Evolutionary conservation across 139 green algal species (phyloP).

Genomic region (Eudorina sp.): DNA sequence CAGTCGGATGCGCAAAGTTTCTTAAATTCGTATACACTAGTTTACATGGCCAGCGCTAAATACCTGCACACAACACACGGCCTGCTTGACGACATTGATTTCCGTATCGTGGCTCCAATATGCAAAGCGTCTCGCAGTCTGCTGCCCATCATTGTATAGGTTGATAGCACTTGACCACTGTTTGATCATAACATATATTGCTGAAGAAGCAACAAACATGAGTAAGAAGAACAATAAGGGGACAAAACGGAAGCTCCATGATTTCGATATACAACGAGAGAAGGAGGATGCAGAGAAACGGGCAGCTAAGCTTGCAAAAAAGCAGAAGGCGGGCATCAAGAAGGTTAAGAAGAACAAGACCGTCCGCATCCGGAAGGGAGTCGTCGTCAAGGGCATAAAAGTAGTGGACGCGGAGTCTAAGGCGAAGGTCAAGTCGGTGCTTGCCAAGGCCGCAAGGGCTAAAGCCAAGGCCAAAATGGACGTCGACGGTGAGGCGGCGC

Average conservation of each 20-base stretch:
- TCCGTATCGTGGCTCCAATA: no score
- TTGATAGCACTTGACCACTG: no score
- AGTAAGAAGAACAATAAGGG: conserved; percentile 46
- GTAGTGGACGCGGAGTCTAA: conserved; percentile 35
- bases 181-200: background rate
- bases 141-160: no score
- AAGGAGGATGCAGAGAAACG: conserved; percentile 18
- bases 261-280: conserved; percentile 28
- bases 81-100: no score
- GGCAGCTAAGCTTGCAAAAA: conserved; percentile 7
- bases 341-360: conserved; percentile 40
- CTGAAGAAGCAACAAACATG: background rate
- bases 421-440: background rate
- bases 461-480: conserved; percentile 38
- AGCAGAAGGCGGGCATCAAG: conserved; percentile 4
- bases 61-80: no score
- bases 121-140: no score
- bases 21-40: no score
- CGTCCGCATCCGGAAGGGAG: conserved; percentile 36
- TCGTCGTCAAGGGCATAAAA: conserved; percentile 44
- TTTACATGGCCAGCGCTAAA: no score
- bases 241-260: conserved; percentile 20
- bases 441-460: background rate
- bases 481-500: conserved; percentile 23
- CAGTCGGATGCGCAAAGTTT: no score